Percentiles rank a stretch among this genome's conserved stretches.
These are phyloP conservation scores for Friedmanniomyces endolithicus DNA, from an alignment of 495 filamentous ascomycete species.

Conservation along the genomic window DNA sequence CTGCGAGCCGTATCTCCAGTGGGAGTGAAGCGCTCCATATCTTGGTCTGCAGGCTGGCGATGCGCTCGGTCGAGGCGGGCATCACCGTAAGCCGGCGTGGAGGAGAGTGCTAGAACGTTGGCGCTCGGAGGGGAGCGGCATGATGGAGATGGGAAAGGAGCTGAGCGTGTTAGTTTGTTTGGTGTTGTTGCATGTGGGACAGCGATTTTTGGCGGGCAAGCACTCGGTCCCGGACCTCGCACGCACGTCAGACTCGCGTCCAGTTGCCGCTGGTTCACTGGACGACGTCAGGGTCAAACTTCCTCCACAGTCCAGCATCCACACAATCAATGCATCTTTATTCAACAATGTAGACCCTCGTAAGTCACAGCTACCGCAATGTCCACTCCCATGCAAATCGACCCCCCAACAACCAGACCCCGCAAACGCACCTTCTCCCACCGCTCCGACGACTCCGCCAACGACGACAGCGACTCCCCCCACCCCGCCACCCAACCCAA, in stretches of 20 bases:
- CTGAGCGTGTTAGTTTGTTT: background rate
- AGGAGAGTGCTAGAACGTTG: background rate
- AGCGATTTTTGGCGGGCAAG: too few relatives aligned
- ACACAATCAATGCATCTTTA: too few relatives aligned
- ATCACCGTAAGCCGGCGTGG: constrained; percentile 7
- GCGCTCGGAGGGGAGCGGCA: background rate
- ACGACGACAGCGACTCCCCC: background rate
- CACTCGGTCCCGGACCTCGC: too few relatives aligned
- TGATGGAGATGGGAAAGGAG: background rate
- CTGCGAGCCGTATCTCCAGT: constrained; percentile 29
- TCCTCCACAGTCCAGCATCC: too few relatives aligned
- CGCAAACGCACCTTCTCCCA: background rate
- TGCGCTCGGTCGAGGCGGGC: constrained; percentile 1
- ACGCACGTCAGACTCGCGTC: too few relatives aligned
- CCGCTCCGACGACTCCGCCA: too few relatives aligned
- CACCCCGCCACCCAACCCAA: too few relatives aligned
- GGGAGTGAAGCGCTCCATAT: constrained; percentile 33
- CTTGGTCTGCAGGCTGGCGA: constrained; percentile 25
- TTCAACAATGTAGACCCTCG: too few relatives aligned
- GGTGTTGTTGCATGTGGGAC: too few relatives aligned
- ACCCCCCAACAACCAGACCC: background rate
- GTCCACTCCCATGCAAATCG: background rate
- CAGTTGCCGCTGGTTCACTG: too few relatives aligned
- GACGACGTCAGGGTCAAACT: too few relatives aligned
- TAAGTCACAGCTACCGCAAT: background rate